Base-by-base conservation (phyloP, 345 rosid species). In the Trapa incisa region DNA sequence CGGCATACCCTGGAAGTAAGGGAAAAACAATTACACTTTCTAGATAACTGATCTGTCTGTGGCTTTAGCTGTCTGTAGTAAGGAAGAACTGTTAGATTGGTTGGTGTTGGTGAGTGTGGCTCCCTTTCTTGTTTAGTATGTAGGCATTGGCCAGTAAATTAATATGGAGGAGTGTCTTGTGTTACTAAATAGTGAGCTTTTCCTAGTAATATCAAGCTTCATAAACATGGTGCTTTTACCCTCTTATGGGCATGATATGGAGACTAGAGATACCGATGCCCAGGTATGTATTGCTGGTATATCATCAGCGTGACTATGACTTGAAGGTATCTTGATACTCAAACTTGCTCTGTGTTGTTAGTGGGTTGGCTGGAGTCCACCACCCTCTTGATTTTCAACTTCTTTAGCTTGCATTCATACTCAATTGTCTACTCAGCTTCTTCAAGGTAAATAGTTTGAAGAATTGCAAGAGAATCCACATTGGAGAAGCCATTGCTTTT, bases 1-100 rank as follows among this genome's bases (percentile, higher is more conserved):
- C 11, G 68, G 61, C 53, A 62, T 79, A 39, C 76, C 79, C 1
- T 84, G 88, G 88, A 81, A 84, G 75, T 78, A 72, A 68, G 69
- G 63, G 2, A 58, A 11, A 10, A 2, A 58, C 4, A 38, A 11
- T 9, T 9, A 22, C 16, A 9, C 37, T 29, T 11, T 2, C 15
- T 32, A 32, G 36, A 41, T 41, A 6, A 58, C 63, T 11, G 38
- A 11, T 37, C 48, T 64, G 32, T 37, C 48, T 64, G 50, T 17
- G 67, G 39, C n/a, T 16, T 32, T 64, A 41, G 39, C 67, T 3
- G 29, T 35, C 65, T 13, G 47, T 64, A 29, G 63, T 58, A 64
- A 47, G 67, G 5, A 41, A 64, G 67, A 58, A 37, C 37, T 58
- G 63, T 58, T 8, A 32, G 29, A 22, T 22, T 10, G 43, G 4